Conservation (phyloP, 306 rosid genomes). For the Ziziphus jujuba region DNA sequence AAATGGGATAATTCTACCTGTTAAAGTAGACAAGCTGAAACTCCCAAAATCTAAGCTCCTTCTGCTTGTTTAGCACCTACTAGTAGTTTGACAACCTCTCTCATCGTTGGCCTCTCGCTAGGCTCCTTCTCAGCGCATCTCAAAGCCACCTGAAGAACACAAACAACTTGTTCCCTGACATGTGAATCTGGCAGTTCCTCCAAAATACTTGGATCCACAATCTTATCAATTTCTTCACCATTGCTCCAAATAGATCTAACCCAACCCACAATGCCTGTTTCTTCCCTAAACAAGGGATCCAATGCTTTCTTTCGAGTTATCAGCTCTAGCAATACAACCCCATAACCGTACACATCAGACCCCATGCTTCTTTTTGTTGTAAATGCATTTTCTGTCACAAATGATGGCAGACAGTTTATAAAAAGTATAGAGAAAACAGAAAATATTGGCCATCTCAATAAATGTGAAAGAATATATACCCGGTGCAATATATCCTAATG, state of each 20-base stretch:
- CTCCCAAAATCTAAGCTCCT: background rate
- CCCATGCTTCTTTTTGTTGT: slow-evolving; percentile 42
- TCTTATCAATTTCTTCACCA: slow-evolving; percentile 34
- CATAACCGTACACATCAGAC: slow-evolving; percentile 72
- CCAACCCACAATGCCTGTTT: slow-evolving; percentile 48
- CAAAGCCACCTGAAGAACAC: slow-evolving; percentile 54
- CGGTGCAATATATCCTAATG: slow-evolving; percentile 82
- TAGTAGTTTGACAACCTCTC: slow-evolving; percentile 47
- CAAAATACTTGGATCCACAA: slow-evolving; percentile 56
- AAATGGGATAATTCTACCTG: no score
- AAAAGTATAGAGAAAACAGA: background rate
- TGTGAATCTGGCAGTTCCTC: slow-evolving; percentile 43
- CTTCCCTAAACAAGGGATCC: slow-evolving; percentile 52
- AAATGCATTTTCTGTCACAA: slow-evolving; percentile 65
- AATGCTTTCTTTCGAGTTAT: slow-evolving; percentile 64
- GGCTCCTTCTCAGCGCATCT: slow-evolving; percentile 63
- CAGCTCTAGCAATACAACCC: slow-evolving; percentile 79
- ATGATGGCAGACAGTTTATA: background rate
- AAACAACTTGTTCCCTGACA: slow-evolving; percentile 40
- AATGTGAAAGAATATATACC: slow-evolving; percentile 35
- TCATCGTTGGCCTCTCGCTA: slow-evolving; percentile 57
- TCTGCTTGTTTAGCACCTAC: slow-evolving; percentile 24
- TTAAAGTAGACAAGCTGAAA: no score
- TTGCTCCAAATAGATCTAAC: slow-evolving; percentile 48
- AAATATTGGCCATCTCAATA: background rate